Base-by-base conservation (phyloP, 2,329 filamentous ascomycete species). In the Albophoma yamanashiensis region DNA sequence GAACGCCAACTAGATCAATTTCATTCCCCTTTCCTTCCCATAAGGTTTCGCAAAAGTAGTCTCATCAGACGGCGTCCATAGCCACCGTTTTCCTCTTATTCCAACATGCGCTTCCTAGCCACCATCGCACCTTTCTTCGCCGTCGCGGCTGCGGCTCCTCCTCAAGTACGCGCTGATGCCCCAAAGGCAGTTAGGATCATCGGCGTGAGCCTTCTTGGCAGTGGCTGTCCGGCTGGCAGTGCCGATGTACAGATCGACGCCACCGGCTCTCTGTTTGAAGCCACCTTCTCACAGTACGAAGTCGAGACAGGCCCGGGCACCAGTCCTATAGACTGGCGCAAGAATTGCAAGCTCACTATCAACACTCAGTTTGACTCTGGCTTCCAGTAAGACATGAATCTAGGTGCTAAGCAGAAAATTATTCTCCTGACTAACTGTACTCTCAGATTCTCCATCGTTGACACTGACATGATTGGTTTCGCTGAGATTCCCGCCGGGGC, bases 261-360 rank as follows among this genome's bases (percentile, higher is more conserved):
- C 31, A 67, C 62, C 17, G 65, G 65, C 7, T 61, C 63, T 7
- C 63, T 69, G 31, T 68, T 69, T 39, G 66, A 69, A 57, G 66
- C 63, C n/a, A 67, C 65, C 58, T 68, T 69, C 57, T 68, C 66
- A 17, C 11, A 43, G 20, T 69, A 69, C 60, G 62, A 65, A 52
- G 64, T 69, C 56, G 56, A 67, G 60, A 66, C 66, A 14, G 67
- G 66, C 15, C 65, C 65, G 0, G 62, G 61, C 47, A 65, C 64
- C 42, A 57, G 58, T 50, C 61, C 66, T 39, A 42, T 50, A 12
- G 65, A 69, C 58, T 67, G 64, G 66, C 65, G 67, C 34, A 68
- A 66, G 61, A 68, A 69, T 62, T 69, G 67, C 65, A 68, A 67
- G 64, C 57, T 69, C 31, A 68, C 63, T 25, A 45, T 69, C 14